These are phyloP conservation scores for Peronospora belbahrii DNA, from an alignment of 352 stramenopile genomes.

Conservation along the genomic window DNA sequence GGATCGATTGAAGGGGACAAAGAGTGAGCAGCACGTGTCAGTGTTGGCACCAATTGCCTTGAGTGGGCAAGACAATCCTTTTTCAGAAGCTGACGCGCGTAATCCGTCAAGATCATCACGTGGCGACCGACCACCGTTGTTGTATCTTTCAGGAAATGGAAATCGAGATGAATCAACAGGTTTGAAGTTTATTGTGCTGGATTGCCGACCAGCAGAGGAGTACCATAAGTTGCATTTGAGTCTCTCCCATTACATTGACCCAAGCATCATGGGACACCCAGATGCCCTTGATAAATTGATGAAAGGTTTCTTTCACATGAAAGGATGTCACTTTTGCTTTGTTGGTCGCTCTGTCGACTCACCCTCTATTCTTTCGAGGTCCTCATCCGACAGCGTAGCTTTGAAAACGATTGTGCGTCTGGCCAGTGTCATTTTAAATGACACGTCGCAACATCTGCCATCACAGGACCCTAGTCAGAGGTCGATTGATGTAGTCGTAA, in stretches of 20 bases:
- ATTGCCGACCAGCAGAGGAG: slow-evolving; percentile 67
- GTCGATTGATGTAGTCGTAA: slow-evolving; percentile 6
- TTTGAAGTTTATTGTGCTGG: slow-evolving; percentile 69
- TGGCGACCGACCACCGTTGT: slow-evolving; percentile 1
- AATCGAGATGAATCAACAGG: slow-evolving; percentile 16
- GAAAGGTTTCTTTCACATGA: slow-evolving; percentile 79
- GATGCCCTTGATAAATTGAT: slow-evolving; percentile 69
- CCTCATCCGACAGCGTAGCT: slow-evolving; percentile 27
- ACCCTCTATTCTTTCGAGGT: slow-evolving; percentile 13
- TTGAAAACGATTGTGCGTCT: slow-evolving; percentile 52
- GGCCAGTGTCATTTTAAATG: slow-evolving; percentile 48
- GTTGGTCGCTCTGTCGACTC: slow-evolving; percentile 52
- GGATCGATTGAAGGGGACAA: slow-evolving; percentile 36
- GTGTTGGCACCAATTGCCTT: slow-evolving; percentile 1
- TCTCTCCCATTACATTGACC: slow-evolving; percentile 84
- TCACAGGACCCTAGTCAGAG: slow-evolving; percentile 15
- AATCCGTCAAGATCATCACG: slow-evolving; percentile 32
- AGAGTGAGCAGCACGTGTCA: slow-evolving; percentile 9
- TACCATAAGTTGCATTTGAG: slow-evolving; percentile 77
- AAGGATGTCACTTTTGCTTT: slow-evolving; percentile 87
- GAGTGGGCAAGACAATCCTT: neutral
- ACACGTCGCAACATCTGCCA: slow-evolving; percentile 26
- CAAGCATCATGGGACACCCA: slow-evolving; percentile 57
- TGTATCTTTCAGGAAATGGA: slow-evolving; percentile 16
- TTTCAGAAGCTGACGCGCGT: slow-evolving; percentile 11